Evolutionary conservation across 1,284 basidiomycete genomes (phyloP), one percentile per base, ranked within the genome.

Genomic region (Trichosporon inkin): DNA sequence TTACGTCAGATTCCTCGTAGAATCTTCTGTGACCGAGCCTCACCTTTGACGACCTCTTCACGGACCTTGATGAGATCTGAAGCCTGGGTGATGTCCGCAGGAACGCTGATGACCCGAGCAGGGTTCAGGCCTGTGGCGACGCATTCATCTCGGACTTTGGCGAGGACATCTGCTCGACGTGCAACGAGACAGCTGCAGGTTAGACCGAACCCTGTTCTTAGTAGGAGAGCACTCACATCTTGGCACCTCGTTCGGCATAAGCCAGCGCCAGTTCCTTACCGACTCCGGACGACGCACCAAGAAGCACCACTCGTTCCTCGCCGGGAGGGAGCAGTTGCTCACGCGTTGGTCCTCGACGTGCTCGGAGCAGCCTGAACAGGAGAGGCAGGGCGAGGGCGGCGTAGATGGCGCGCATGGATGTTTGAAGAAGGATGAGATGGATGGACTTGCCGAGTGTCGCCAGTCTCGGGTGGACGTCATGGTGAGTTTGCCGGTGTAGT

Each of bases 241-340:
- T 81, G 5, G 90, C 89, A 10, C 90, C 90, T 19, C 89, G 81
- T 55, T 79, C 73, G 3, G 88, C 86, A 69, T 95, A 95, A 61
- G 84, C 80, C 14, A 82, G 79, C 1, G 90, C 90, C 19, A 93
- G 81, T 2, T 83, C 81, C 56, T 84, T 82, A 2, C 92, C 92
- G n/a, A 94, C 86, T 0, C 92, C 91, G 44, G 86, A 87, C 7
- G 88, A 88, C 1, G 88, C 90, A 16, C 92, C 91, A 28, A 94
- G 79, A 60, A 94, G 81, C 11, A 92, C 75, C 6, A 93, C 87
- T 1, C 88, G 84, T 71, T 93, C 90, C 8, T 80, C 62, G 7
- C 57, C 57, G 4, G 76, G 78, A 11, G 71, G 67, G 56, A 84
- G 67, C 55, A 74, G 55, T 32, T 63, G 65, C 39, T 73, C 74